Percentiles rank a stretch among this genome's conserved stretches.
Evolutionary conservation across 352 stramenopile species (phyloP).

Genomic region (Phytophthora parvispora): DNA sequence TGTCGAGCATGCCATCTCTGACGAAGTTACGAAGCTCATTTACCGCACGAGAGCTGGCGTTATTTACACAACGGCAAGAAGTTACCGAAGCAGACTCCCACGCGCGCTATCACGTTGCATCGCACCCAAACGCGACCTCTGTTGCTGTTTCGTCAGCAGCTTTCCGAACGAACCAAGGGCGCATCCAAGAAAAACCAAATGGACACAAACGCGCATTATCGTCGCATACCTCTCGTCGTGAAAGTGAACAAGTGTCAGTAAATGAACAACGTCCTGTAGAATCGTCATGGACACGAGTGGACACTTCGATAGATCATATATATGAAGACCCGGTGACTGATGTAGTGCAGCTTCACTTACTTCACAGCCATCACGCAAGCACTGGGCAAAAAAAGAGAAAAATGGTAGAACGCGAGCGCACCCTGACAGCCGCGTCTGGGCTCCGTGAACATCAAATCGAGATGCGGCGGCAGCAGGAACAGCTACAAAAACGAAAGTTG

Average conservation of each 20-base stretch:
- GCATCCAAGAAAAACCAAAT: background rate
- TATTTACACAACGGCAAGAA: conserved; percentile 30
- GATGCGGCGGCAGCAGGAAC: conserved; percentile 29
- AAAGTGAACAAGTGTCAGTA: background rate
- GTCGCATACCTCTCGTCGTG: background rate
- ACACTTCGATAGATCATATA: conserved; percentile 68
- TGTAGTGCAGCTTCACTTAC: conserved; percentile 52
- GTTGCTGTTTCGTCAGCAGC: background rate
- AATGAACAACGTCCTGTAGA: conserved; percentile 1
- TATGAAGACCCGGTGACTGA: conserved; percentile 68
- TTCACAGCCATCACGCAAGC: conserved; percentile 36
- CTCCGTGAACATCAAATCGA: conserved; percentile 48
- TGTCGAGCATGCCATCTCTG: conserved; percentile 30
- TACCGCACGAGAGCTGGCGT: conserved; percentile 31
- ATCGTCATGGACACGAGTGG: conserved; percentile 46
- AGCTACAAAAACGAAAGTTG: conserved; percentile 50
- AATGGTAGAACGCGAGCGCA: conserved; percentile 48
- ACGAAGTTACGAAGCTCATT: conserved; percentile 34
- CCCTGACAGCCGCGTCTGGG: conserved; percentile 50
- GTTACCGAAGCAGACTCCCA: conserved; percentile 3
- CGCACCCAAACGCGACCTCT: conserved; percentile 12
- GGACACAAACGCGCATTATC: conserved; percentile 12
- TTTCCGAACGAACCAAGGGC: background rate
- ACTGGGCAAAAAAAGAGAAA: conserved; percentile 49
- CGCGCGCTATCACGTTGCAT: conserved; percentile 28